Conservation (phyloP, 2,329 filamentous ascomycete genomes). For the Alternaria arbusti region DNA sequence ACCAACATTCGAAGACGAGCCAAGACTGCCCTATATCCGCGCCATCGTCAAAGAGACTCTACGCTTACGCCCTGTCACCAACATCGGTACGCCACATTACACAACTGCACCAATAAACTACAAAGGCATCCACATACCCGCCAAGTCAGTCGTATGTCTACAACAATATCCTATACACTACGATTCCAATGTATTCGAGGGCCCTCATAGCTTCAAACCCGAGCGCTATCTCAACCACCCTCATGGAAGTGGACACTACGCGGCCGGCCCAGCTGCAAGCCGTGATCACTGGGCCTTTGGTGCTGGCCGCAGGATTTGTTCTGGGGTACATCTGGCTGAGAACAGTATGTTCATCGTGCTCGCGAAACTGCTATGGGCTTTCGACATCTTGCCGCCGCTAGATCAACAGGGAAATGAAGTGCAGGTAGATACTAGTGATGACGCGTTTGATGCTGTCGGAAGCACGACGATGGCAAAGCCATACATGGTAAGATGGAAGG, state of each 20-base stretch:
- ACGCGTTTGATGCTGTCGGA: slow-evolving; percentile 39
- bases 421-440: slow-evolving; percentile 44
- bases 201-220: slow-evolving; percentile 52
- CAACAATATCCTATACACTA: slow-evolving; percentile 45
- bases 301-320: slow-evolving; percentile 53
- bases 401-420: slow-evolving; percentile 46
- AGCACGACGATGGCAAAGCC: slow-evolving; percentile 43
- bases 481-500: slow-evolving; percentile 34
- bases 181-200: slow-evolving; percentile 43
- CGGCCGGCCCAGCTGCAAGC: slow-evolving; percentile 42
- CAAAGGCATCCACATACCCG: slow-evolving; percentile 53
- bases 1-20: slow-evolving; percentile 53
- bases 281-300: slow-evolving; percentile 49
- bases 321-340: slow-evolving; percentile 53
- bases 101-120: slow-evolving; percentile 48
- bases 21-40: slow-evolving; percentile 48
- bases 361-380: slow-evolving; percentile 57
- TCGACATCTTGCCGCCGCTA: slow-evolving; percentile 51
- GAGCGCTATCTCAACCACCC: slow-evolving; percentile 51
- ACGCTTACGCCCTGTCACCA: slow-evolving; percentile 44
- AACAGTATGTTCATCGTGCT: slow-evolving; percentile 52
- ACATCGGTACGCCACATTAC: slow-evolving; percentile 45
- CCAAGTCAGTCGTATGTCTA: slow-evolving; percentile 44
- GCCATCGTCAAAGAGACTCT: slow-evolving; percentile 55
- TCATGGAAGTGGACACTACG: slow-evolving; percentile 39